These are phyloP conservation scores for Backusella australiensis DNA, from an alignment of 192 early-diverging fungal genomes.

Conservation along the genomic window DNA sequence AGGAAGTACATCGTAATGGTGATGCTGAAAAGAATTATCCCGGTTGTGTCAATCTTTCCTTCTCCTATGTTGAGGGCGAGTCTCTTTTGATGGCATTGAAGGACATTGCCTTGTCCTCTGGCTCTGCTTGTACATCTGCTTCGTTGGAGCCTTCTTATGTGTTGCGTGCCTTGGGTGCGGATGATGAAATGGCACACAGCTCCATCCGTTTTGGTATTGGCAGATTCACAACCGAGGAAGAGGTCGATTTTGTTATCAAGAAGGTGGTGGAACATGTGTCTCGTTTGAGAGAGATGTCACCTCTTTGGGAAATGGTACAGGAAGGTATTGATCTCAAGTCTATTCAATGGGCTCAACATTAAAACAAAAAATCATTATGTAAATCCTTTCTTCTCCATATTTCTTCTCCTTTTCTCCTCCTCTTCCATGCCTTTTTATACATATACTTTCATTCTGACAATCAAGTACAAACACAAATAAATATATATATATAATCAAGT, in stretches of 20 bases:
- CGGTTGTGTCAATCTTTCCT: slow-evolving; percentile 92
- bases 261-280: slow-evolving; percentile 80
- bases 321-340: slow-evolving; percentile 89
- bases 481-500: not conserved
- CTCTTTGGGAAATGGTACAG: slow-evolving; percentile 97
- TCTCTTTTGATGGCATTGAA: slow-evolving; percentile 97
- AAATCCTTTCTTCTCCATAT: not conserved
- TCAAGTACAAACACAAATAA: not conserved
- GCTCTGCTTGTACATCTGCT: slow-evolving; percentile 93
- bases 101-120: slow-evolving; percentile 93
- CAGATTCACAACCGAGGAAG: slow-evolving; percentile 91
- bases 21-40: slow-evolving; percentile 76
- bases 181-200: slow-evolving; percentile 94
- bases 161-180: slow-evolving; percentile 92
- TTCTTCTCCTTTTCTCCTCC: not conserved
- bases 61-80: slow-evolving; percentile 98
- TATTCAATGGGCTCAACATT: slow-evolving; percentile 91
- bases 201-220: slow-evolving; percentile 96
- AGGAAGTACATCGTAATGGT: slow-evolving; percentile 88
- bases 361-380: slow-evolving; percentile 7
- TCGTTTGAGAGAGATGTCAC: slow-evolving; percentile 89
- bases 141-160: slow-evolving; percentile 95
- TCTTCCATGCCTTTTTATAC: not conserved
- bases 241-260: slow-evolving; percentile 87
- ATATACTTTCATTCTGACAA: not conserved